A percentile compares a stretch with the other conserved stretches of the same genome.
phyloP scores from a whole-genome alignment of 2,329 filamentous ascomycete genomes.

The Neobulgaria alba region DNA sequence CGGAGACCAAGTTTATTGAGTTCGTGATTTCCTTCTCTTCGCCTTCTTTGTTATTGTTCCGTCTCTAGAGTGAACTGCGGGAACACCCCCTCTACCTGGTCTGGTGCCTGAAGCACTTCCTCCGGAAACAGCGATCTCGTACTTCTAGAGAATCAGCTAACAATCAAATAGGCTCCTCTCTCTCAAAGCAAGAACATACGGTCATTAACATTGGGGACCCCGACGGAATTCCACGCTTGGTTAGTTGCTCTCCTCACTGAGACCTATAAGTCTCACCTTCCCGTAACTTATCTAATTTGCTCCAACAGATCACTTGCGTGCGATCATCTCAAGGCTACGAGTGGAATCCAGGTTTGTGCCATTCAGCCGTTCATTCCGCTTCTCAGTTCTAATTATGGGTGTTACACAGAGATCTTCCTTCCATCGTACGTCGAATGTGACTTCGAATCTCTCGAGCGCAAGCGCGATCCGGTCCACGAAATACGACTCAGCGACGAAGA shows the following conservation, averaged over 20 bases:
- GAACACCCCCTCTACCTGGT: too few species aligned
- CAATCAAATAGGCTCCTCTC: slow-evolving; percentile 50
- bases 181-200: slow-evolving; percentile 69
- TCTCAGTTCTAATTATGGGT: slow-evolving; percentile 1
- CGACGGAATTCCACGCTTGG: slow-evolving; percentile 63
- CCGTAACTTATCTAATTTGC: slow-evolving; percentile 10
- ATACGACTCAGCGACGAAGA: slow-evolving; percentile 74
- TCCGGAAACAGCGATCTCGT: too few species aligned
- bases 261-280: slow-evolving; percentile 6
- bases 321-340: slow-evolving; percentile 72
- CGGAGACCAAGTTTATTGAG: slow-evolving; percentile 55
- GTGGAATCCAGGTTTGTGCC: slow-evolving; percentile 63
- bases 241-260: slow-evolving; percentile 34
- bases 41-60: not conserved
- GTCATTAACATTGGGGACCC: slow-evolving; percentile 70
- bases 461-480: slow-evolving; percentile 69
- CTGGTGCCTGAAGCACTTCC: too few species aligned
- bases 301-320: slow-evolving; percentile 63
- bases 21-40: slow-evolving; percentile 30
- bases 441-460: slow-evolving; percentile 65
- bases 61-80: too few species aligned
- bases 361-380: not conserved
- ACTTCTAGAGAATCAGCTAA: too few species aligned
- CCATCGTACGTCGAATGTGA: slow-evolving; percentile 70
- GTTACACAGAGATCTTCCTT: slow-evolving; percentile 61